Base-by-base conservation (phyloP, 805 yeast species). In the Naumovozyma baii region DNA sequence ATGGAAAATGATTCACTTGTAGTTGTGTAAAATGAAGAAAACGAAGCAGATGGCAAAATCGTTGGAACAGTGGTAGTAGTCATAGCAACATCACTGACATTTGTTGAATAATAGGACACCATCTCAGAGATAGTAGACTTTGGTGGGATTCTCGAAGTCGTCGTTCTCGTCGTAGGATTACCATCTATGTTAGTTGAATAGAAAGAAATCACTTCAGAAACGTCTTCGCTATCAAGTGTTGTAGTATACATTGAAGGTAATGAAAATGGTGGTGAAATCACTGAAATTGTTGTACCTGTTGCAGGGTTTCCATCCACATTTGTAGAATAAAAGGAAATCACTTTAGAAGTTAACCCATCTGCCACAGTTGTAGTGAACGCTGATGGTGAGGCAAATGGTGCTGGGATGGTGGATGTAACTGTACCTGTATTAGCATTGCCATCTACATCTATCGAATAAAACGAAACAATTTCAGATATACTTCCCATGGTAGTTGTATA, bases 11-110 rank as follows among this genome's bases (percentile, higher is more conserved):
- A n/a, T n/a, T n/a, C 20, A 31, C 34, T 31, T 31, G 7, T 31
- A 31, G 34, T 31, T 31, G 34, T 18, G 18, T 31, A 5, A 14
- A 31, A 31, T 31, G n/a, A 31, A 31, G n/a, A 31, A 15, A 17
- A 31, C 15, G 34, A 20, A 31, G 18, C n/a, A n/a, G n/a, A n/a
- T n/a, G n/a, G n/a, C n/a, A n/a, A n/a, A n/a, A n/a, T n/a, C n/a
- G n/a, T n/a, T n/a, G n/a, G n/a, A n/a, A n/a, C n/a, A n/a, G n/a
- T n/a, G n/a, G n/a, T n/a, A n/a, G n/a, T n/a, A n/a, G n/a, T n/a
- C n/a, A n/a, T n/a, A n/a, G n/a, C n/a, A n/a, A n/a, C n/a, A n/a
- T n/a, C n/a, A n/a, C n/a, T n/a, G n/a, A n/a, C n/a, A n/a, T n/a
- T n/a, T n/a, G n/a, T n/a, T n/a, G n/a, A n/a, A n/a, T n/a, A n/a